phyloP scores from a whole-genome alignment of 192 early-diverging fungal genomes.

The Rhizophagus clarus region DNA sequence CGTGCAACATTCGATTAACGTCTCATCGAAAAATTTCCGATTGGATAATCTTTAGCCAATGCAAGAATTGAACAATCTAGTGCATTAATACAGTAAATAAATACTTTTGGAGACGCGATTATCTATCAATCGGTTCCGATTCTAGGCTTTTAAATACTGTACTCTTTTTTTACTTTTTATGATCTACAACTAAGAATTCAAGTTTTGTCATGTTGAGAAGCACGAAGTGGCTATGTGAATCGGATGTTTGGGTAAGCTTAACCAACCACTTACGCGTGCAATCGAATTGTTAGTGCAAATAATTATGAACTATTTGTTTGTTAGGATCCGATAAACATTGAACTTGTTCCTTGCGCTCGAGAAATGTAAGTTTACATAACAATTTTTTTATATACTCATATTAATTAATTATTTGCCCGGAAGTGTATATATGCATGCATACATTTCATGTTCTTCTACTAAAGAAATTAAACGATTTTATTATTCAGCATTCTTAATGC shows the following conservation, averaged over 20 bases:
- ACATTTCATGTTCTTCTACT: background rate
- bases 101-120: conserved; percentile 4
- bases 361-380: conserved; percentile 24
- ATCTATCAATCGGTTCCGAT: background rate
- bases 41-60: conserved; percentile 8
- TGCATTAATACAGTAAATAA: conserved; percentile 3
- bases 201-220: conserved; percentile 19
- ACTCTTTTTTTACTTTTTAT: background rate
- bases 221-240: conserved; percentile 10
- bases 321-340: conserved; percentile 25
- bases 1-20: background rate
- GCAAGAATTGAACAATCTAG: background rate
- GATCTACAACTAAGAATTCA: background rate
- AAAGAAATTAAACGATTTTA: background rate
- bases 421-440: background rate
- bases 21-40: background rate
- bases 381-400: background rate
- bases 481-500: conserved; percentile 26
- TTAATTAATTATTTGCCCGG: conserved; percentile 3
- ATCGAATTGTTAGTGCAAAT: no score
- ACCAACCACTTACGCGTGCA: background rate
- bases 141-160: background rate
- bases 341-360: conserved; percentile 24
- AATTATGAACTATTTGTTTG: background rate
- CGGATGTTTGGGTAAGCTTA: conserved; percentile 23